Evolutionary conservation across 2,329 filamentous ascomycete genomes (phyloP).

Genomic region (Bipolaris cookei): DNA sequence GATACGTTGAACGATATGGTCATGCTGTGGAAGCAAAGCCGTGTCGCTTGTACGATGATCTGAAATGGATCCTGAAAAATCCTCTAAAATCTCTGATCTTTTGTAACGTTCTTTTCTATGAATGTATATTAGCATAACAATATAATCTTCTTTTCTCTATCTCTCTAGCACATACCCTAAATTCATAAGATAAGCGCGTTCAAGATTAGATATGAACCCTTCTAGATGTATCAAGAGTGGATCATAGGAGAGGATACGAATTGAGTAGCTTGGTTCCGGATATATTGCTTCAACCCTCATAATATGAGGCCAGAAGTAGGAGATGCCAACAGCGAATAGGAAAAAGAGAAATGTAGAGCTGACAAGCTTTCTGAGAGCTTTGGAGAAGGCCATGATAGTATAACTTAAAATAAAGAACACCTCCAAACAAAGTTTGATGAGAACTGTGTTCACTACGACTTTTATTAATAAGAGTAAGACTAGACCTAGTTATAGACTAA

Average conservation of each 20-base stretch:
- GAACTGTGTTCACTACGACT: not conserved
- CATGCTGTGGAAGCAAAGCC: not conserved
- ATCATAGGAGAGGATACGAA: not conserved
- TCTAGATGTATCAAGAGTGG: slow-evolving; percentile 1
- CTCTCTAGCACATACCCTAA: not conserved
- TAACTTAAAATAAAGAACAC: not conserved
- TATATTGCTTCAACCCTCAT: not conserved
- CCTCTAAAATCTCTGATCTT: not conserved
- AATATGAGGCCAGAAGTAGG: not conserved
- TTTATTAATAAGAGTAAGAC: not conserved
- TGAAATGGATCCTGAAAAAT: too few species aligned
- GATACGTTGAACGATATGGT: slow-evolving; percentile 1
- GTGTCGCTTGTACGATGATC: slow-evolving; percentile 2
- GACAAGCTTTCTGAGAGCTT: not conserved
- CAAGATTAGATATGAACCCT: not conserved
- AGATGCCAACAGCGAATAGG: not conserved
- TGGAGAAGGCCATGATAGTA: not conserved
- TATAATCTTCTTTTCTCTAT: not conserved
- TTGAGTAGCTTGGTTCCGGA: slow-evolving; percentile 26
- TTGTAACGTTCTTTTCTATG: not conserved
- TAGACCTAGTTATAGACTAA: not conserved
- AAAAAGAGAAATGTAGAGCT: not conserved
- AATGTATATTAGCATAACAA: not conserved
- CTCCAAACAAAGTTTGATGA: not conserved
- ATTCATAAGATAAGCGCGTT: not conserved